Percentiles rank a stretch among this genome's conserved stretches.
Evolutionary conservation across 805 yeast species (phyloP).

Genomic region (Zygoascus flipseniorum): DNA sequence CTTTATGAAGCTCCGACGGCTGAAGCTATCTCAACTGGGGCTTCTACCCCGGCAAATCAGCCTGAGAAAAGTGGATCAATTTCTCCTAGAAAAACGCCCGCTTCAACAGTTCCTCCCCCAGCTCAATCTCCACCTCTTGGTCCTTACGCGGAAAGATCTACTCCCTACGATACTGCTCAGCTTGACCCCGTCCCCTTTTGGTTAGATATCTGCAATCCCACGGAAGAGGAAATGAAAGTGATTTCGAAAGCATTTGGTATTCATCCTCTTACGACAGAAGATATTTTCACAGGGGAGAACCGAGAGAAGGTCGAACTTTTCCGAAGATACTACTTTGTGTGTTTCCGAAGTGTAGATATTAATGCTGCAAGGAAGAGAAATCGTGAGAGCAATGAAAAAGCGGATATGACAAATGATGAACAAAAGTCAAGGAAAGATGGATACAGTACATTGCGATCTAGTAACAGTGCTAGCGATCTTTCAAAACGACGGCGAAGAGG

Average conservation of each 20-base stretch:
- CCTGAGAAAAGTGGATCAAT: not conserved
- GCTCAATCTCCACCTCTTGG: not conserved
- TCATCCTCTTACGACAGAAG: conserved; percentile 95
- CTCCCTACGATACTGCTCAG: not conserved
- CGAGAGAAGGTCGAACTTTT: conserved; percentile 93
- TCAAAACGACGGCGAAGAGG: not conserved
- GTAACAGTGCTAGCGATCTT: not conserved
- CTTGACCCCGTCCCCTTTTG: conserved; percentile 49
- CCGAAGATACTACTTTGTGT: conserved; percentile 81
- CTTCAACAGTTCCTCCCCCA: not conserved
- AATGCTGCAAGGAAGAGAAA: conserved; percentile 21
- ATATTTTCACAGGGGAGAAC: conserved; percentile 85
- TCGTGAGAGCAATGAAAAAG: not conserved
- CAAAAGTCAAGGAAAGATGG: not conserved
- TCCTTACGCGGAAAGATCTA: not conserved
- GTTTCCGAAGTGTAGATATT: conserved; percentile 79
- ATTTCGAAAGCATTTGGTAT: conserved; percentile 85
- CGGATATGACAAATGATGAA: not conserved
- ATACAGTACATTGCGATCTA: not conserved
- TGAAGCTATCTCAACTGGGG: not conserved
- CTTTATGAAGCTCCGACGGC: not conserved
- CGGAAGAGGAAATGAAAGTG: conserved; percentile 95
- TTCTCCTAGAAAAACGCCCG: not conserved
- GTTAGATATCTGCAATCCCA: conserved; percentile 88
- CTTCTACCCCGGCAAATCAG: not conserved